Evolutionary conservation across 495 filamentous ascomycete species (phyloP), one percentile per base, ranked within the genome.

Genomic region (Jackrogersella minutella): DNA sequence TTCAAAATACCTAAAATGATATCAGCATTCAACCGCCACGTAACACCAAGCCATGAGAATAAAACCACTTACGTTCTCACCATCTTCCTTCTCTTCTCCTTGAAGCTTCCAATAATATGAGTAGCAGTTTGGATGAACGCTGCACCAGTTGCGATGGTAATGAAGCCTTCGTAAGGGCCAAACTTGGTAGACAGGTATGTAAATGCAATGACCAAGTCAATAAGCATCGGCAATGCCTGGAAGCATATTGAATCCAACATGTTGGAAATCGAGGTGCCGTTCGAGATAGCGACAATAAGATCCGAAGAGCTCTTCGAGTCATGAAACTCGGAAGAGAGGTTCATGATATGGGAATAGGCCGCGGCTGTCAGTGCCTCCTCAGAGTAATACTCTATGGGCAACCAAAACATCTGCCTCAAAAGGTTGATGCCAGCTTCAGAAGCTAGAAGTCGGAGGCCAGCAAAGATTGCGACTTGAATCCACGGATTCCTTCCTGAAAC

Each of bases 241-340:
- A 93, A 92, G 46, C 87, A 82, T 41, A 92, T 75, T 9, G 84
- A 85, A 46, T 92, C 87, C 21, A 91, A 77, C 49, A 93, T 79
- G 60, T 83, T 81, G 36, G 83, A 84, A 11, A 93, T 79, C 34
- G 85, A 84, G 24, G 81, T 74, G 5, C 89, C 91, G 64, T 89
- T 87, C 26, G 80, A 79, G 26, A 93, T 85, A 2, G 90, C 85
- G 65, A 86, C 81, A 62, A 85, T 86, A 31, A 93, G 80, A 67
- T 93, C 89, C 5, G 87, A 90, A 3, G 86, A 88, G 55, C 85
- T 85, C 77, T 92, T 93, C 51, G 83, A 83, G 60, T 88, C 88
- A 70, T 95, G 91, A 61, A 93, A 93, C 68, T 94, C 91, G 61
- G 87, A 88, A 0, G 89, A 92, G 21, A 95, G 81, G 51, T 81